A percentile compares a stretch with the other conserved stretches of the same genome.
Evolutionary conservation across 192 early-diverging fungal species (phyloP).

Genomic region (Oehlia diaphana): DNA sequence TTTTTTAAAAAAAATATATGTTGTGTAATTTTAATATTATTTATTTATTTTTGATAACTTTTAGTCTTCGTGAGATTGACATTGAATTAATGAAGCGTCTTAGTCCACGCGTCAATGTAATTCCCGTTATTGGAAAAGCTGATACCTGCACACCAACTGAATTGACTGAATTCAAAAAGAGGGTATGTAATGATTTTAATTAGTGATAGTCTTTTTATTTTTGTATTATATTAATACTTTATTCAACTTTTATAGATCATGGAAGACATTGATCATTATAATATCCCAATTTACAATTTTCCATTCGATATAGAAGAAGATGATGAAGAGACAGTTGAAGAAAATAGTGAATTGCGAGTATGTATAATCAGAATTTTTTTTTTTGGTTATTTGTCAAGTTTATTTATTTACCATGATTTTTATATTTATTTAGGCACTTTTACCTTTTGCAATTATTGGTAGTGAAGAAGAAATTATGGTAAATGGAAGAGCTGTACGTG

Average conservation of each 20-base stretch:
- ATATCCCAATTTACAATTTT: conserved; percentile 98
- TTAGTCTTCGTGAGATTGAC: conserved; percentile 88
- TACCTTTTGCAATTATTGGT: conserved; percentile 96
- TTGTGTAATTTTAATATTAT: background rate
- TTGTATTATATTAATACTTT: conserved; percentile 17
- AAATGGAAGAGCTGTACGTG: conserved; percentile 88
- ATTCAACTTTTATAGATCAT: conserved; percentile 60
- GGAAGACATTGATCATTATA: conserved; percentile 95
- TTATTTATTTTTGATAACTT: background rate
- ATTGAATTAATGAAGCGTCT: conserved; percentile 91
- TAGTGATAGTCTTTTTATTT: conserved; percentile 19
- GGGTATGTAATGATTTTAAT: conserved; percentile 49
- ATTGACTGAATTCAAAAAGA: conserved; percentile 84
- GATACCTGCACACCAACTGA: conserved; percentile 91
- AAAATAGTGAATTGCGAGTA: conserved; percentile 90
- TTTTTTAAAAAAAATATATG: background rate
- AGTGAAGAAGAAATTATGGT: conserved; percentile 88
- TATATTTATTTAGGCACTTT: conserved; percentile 44
- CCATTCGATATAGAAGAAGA: conserved; percentile 95
- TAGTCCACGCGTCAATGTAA: conserved; percentile 91
- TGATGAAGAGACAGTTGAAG: conserved; percentile 98
- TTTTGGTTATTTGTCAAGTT: background rate
- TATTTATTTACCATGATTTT: conserved; percentile 13
- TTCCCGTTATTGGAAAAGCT: conserved; percentile 93
- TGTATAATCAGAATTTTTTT: background rate